Evolutionary conservation across 805 yeast genomes (phyloP), one percentile per base, ranked within the genome.

Genomic region (Wickerhamomyces rabaulensis): DNA sequence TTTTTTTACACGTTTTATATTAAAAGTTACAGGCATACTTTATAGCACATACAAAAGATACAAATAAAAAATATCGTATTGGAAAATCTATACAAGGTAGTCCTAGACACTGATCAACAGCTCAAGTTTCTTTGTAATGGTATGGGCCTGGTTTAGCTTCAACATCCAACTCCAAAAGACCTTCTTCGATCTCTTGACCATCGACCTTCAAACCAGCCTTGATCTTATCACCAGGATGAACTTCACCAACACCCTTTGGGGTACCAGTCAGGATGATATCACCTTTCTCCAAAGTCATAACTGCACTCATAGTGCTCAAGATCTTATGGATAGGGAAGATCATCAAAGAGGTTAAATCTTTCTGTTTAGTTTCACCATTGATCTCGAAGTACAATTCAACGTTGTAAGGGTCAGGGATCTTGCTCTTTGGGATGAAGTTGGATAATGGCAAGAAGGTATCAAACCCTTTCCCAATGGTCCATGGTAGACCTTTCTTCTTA

Each of bases 381-480:
- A 94, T 79, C 22, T 74, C 74, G 50, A 89, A 74, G 45, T 71
- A 67, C 59, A 84, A 72, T 48, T 74, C 74, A 13, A 82, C 90
- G 31, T 83, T 75, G 59, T 86, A 83, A 4, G 95, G 95, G 57
- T 85, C 87, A 6, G 81, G 75, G 46, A 94, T 79, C 50, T 72
- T 62, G 0, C 62, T 64, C 58, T 86, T 84, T 9, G 91, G 78
- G 45, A 94, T 83, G 53, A 81, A 79, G 19, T 70, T 66, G 8
- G 95, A 84, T n/a, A 94, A 62, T 2, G 99, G 99, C 63, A 87
- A 74, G 65, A 94, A 94, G 0, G 99, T 92, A 61, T 94, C 99
- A 64, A 90, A 92, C 0, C 99, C 99, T 63, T 94, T 94, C 31
- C 94, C 96, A 53, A 90, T 88, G 5, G 92, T 69, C 99, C 99